Evolutionary conservation across 225 moss, liverwort and hornwort genomes (phyloP).

Genomic region (Polytrichum commune): DNA sequence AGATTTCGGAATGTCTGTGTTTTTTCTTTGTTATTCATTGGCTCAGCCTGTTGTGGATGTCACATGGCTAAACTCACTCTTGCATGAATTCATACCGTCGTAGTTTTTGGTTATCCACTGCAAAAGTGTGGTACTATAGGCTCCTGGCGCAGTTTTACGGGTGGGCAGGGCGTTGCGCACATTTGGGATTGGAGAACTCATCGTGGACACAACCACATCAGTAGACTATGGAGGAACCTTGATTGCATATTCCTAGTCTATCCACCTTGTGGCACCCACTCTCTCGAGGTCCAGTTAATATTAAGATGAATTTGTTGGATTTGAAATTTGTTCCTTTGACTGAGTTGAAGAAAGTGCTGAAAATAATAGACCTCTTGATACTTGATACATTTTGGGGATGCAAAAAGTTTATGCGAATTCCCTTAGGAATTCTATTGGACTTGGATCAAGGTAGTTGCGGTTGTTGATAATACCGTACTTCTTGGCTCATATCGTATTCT

Average conservation of each 20-base stretch:
- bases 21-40: too few relatives aligned
- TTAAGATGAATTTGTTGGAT: slow-evolving; percentile 4
- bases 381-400: too few relatives aligned
- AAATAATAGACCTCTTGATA: background rate
- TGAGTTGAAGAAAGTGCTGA: background rate
- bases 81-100: background rate
- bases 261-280: slow-evolving; percentile 85
- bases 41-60: too few relatives aligned
- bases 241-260: slow-evolving; percentile 68
- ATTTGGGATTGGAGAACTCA: slow-evolving; percentile 84
- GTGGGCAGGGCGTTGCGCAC: slow-evolving; percentile 72
- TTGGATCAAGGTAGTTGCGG: background rate
- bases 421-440: background rate
- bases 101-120: slow-evolving; percentile 61
- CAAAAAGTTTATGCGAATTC: too few relatives aligned
- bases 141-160: slow-evolving; percentile 76
- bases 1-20: too few relatives aligned
- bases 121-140: slow-evolving; percentile 74
- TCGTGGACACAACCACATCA: slow-evolving; percentile 93
- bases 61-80: too few relatives aligned
- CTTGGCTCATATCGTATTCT: too few relatives aligned
- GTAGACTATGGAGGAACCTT: slow-evolving; percentile 68
- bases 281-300: slow-evolving; percentile 60
- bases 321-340: slow-evolving; percentile 10
- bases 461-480: background rate